These are phyloP conservation scores for Sporothrix inflata DNA, from an alignment of 2,329 filamentous ascomycete species.

Conservation along the genomic window DNA sequence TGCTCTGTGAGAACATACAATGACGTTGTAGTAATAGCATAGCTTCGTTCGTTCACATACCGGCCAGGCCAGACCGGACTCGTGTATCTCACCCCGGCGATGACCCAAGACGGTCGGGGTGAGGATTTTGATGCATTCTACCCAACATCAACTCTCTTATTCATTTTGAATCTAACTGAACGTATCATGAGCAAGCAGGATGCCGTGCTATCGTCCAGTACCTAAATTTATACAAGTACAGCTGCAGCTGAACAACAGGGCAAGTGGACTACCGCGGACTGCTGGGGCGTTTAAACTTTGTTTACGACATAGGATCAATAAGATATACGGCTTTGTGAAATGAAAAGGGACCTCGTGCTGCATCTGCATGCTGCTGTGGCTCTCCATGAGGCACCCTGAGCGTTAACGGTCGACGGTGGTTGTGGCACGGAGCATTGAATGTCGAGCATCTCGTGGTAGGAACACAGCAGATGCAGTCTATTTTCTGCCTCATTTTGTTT, in stretches of 20 bases:
- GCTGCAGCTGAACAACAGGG: background rate
- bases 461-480: background rate
- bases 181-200: background rate
- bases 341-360: background rate
- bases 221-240: background rate
- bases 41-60: background rate
- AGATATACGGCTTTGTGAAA: background rate
- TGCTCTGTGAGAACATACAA: background rate
- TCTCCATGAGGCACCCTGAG: background rate
- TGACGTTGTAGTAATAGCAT: background rate
- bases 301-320: background rate
- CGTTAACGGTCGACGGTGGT: background rate
- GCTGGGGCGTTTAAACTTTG: background rate
- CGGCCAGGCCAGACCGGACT: background rate
- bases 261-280: background rate
- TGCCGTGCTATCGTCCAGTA: background rate
- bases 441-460: background rate
- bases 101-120: too few relatives aligned
- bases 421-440: background rate
- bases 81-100: background rate
- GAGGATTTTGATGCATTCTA: too few relatives aligned
- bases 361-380: background rate
- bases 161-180: background rate
- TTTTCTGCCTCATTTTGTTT: background rate
- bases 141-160: too few relatives aligned